A percentile compares a stretch with the other conserved stretches of the same genome.
phyloP scores from a whole-genome alignment of 345 rosid genomes.

The Melaleuca alternifolia region DNA sequence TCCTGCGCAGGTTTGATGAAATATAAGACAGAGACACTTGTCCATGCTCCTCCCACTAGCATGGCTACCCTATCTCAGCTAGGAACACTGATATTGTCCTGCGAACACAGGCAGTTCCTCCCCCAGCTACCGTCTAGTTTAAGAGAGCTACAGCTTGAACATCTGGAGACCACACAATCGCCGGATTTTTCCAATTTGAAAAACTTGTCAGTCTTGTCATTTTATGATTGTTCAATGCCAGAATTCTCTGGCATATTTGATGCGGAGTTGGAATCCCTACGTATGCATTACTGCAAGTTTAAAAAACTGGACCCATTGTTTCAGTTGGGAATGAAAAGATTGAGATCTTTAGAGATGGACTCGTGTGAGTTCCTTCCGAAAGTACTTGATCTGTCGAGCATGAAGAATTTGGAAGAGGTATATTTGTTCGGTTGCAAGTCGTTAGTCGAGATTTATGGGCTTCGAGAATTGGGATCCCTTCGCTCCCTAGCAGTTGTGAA shows the following conservation, averaged over 20 bases:
- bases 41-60: neutral
- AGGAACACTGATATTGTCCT: neutral
- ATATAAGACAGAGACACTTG: neutral
- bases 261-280: neutral
- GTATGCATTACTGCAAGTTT: neutral
- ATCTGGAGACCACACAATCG: neutral
- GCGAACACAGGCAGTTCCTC: neutral
- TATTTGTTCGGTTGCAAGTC: neutral
- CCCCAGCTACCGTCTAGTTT: neutral
- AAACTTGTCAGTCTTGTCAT: neutral
- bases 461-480: neutral
- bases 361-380: neutral
- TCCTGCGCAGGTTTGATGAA: neutral
- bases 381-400: neutral
- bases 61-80: neutral
- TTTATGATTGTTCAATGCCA: neutral
- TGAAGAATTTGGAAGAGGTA: neutral
- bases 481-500: neutral
- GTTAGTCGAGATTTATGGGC: neutral
- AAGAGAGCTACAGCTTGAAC: neutral
- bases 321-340: neutral
- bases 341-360: neutral
- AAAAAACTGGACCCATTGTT: neutral
- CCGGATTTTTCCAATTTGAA: neutral
- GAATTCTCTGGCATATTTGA: neutral